phyloP scores from a whole-genome alignment of 805 yeast species.

The Yarrowia sp. region DNA sequence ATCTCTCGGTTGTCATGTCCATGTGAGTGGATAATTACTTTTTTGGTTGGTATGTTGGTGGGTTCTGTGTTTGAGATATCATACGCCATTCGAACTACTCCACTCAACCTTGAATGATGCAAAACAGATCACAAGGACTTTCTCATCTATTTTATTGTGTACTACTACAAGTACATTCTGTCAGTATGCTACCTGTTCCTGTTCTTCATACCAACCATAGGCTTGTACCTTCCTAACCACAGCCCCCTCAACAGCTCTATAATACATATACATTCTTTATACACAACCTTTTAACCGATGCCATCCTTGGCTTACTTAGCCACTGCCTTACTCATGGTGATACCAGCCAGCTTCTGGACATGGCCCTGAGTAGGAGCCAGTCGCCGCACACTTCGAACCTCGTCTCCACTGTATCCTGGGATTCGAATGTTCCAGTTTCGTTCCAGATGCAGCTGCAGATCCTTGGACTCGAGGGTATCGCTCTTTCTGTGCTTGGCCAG shows the following conservation, averaged over 20 bases:
- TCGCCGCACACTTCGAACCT: conserved; percentile 64
- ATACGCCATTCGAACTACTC: too few relatives aligned
- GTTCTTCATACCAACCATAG: too few relatives aligned
- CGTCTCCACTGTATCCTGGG: conserved; percentile 94
- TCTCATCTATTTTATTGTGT: too few relatives aligned
- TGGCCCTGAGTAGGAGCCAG: conserved; percentile 52
- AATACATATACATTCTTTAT: conserved; percentile 19
- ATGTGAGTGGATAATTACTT: background rate
- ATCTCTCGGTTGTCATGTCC: conserved; percentile 31
- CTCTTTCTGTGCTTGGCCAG: conserved; percentile 93
- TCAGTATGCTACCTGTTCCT: too few relatives aligned
- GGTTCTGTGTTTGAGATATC: too few relatives aligned
- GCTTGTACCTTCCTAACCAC: too few relatives aligned
- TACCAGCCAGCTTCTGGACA: conserved; percentile 52
- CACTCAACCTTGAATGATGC: too few relatives aligned
- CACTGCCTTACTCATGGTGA: conserved; percentile 47
- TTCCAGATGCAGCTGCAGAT: conserved; percentile 89
- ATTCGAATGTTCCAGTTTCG: conserved; percentile 93
- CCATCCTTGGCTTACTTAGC: conserved; percentile 32
- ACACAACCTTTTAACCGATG: background rate
- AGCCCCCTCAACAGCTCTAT: background rate
- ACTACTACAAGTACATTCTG: too few relatives aligned
- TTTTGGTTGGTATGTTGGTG: background rate
- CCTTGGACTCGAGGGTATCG: conserved; percentile 84
- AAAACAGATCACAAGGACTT: too few relatives aligned